Conservation (phyloP, 208 protist genomes). For the Blastocrithidia nonstop region DNA sequence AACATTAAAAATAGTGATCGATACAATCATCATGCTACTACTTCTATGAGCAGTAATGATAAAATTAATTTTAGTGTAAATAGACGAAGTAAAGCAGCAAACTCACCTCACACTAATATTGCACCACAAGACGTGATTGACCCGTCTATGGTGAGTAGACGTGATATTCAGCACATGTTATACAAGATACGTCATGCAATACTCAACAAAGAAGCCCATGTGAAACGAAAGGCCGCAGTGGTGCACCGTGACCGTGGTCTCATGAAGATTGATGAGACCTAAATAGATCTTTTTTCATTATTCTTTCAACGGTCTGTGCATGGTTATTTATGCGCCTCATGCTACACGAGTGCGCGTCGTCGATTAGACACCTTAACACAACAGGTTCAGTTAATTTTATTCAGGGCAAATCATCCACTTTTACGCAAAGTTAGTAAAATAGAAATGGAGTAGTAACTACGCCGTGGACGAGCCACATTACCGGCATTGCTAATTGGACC, state of each 20-base stretch:
- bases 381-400: slow-evolving; percentile 49
- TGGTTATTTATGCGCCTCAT: slow-evolving; percentile 65
- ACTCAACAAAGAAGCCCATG: slow-evolving; percentile 31
- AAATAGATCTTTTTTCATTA: slow-evolving; percentile 66
- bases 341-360: slow-evolving; percentile 38
- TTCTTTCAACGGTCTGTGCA: slow-evolving; percentile 70
- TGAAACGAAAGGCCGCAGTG: slow-evolving; percentile 14
- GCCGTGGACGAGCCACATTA: not conserved
- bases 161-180: slow-evolving; percentile 35
- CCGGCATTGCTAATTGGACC: not conserved
- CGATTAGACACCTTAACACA: slow-evolving; percentile 48
- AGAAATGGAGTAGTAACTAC: slow-evolving; percentile 7
- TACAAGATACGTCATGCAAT: slow-evolving; percentile 52
- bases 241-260: slow-evolving; percentile 59
- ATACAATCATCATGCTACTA: too few relatives aligned
- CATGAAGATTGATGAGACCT: slow-evolving; percentile 63
- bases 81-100: too few relatives aligned
- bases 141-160: slow-evolving; percentile 16
- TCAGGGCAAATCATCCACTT: slow-evolving; percentile 38
- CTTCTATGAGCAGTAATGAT: too few relatives aligned
- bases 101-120: too few relatives aligned
- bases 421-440: slow-evolving; percentile 33
- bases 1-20: too few relatives aligned
- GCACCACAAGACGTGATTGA: too few relatives aligned
- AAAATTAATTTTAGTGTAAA: too few relatives aligned